Evolutionary conservation across 345 rosid species (phyloP).

Genomic region (Eucalyptus decipiens): DNA sequence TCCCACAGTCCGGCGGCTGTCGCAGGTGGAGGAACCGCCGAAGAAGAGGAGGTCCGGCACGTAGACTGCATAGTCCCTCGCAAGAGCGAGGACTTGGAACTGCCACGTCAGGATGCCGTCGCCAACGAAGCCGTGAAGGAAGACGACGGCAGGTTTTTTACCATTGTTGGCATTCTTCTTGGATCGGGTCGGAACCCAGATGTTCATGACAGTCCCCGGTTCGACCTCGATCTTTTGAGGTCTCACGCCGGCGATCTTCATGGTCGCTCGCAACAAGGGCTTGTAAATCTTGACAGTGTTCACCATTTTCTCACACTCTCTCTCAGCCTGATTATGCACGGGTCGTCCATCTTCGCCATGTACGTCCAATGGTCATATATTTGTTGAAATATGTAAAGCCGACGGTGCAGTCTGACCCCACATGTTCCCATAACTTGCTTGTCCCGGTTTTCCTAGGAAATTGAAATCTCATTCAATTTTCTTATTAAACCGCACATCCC

Average conservation of each 20-base stretch:
- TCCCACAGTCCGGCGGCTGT: constrained; percentile 2
- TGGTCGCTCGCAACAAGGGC: not conserved
- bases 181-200: constrained; percentile 18
- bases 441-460: too few species aligned
- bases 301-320: not conserved
- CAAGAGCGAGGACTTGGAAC: constrained; percentile 19
- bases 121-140: constrained; percentile 22
- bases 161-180: not conserved
- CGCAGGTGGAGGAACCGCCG: constrained; percentile 24
- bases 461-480: too few species aligned
- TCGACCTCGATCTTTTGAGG: constrained; percentile 8
- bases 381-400: too few species aligned
- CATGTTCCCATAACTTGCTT: too few species aligned
- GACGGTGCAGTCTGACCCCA: too few species aligned
- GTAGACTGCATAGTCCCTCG: constrained; percentile 16
- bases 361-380: too few species aligned
- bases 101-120: constrained; percentile 31
- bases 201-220: constrained; percentile 18
- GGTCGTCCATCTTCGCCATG: too few species aligned
- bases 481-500: too few species aligned
- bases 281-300: not conserved
- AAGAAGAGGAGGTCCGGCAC: constrained; percentile 40
- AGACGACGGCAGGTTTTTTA: constrained; percentile 11
- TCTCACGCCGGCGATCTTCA: constrained; percentile 10
- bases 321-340: too few species aligned